Percentiles rank a stretch among this genome's conserved stretches.
Conservation (phyloP, 257 asterid genomes). For the Penstemon davidsonii region DNA sequence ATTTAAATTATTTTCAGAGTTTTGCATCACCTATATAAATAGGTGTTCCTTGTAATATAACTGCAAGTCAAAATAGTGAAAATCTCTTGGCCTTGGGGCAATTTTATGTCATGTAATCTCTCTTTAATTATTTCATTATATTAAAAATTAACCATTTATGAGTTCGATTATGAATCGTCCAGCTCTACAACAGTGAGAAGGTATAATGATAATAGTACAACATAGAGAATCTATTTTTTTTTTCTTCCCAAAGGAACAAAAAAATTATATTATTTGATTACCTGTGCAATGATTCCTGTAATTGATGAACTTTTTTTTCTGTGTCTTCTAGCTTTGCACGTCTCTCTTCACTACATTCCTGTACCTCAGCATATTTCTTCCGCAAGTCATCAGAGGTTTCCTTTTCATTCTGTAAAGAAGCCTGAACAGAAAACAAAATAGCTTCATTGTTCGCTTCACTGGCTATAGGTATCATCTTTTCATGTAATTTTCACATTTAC, state of each 20-base stretch:
- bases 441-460: conserved; percentile 4
- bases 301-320: conserved; percentile 62
- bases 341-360: conserved; percentile 58
- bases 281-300: conserved; percentile 88
- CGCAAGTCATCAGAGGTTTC: conserved; percentile 54
- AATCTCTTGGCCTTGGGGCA: too few species aligned
- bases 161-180: conserved; percentile 16
- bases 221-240: conserved; percentile 1
- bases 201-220: conserved; percentile 5
- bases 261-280: conserved; percentile 27
- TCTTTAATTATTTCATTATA: too few species aligned
- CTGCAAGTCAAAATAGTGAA: too few species aligned
- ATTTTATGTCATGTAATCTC: too few species aligned
- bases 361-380: conserved; percentile 61
- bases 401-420: conserved; percentile 56
- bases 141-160: conserved; percentile 1
- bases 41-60: too few species aligned
- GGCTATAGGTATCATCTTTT: conserved; percentile 19
- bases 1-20: too few species aligned
- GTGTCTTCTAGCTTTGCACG: conserved; percentile 75
- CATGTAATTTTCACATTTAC: conserved; percentile 10
- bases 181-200: conserved; percentile 16
- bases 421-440: conserved; percentile 42
- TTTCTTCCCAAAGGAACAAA: conserved; percentile 12
- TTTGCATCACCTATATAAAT: too few species aligned